Evolutionary conservation across 306 rosid genomes (phyloP), one percentile per base, ranked within the genome.

Genomic region (Purshia tridentata): DNA sequence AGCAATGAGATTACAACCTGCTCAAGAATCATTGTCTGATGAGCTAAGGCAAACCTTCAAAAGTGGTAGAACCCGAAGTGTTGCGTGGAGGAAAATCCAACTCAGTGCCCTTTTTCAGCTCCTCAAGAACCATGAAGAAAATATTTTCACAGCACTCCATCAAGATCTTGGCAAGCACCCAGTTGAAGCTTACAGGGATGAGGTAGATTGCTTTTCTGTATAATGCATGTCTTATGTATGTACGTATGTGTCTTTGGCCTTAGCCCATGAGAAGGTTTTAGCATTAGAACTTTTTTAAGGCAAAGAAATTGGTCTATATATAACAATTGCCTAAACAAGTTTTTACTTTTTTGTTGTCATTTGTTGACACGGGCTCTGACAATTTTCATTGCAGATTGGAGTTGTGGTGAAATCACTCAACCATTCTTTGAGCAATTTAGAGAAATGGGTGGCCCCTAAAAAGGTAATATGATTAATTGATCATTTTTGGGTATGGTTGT

Each of bases 151-250:
- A 41, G 93, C 88, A 45, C 96, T 93, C 3, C 7, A 76, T 62
- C 86, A 88, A 58, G 98, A 93, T 91, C 97, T 93, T 78, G 98
- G 97, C 7, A 93, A 93, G 67, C 94, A 86, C 73, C 94, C 85
- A 1, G 80, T 70, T 50, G 98, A 93, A 81, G 72, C 85, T 73
- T 93, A 72, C 67, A 84, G 97, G 2, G 98, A 93, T 23, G 98
- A 93, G 96, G 98, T 91, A 58, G 22, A 23, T 10, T 41, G 16
- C 0, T 42, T 9, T 47, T 5, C 40, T 9, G 16, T 23, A 23
- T 2, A 23, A 23, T 23, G 35, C 35, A 23, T 23, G 35, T 2
- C 35, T 23, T 23, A 23, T 23, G 35, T 23, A 23, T 23, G 29
- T 23, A 23, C 29, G 29, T 23, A 23, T 23, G 29, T 23, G 29